Evolutionary conservation across 1,139 yeast genomes (phyloP).

Genomic region (Nakaseomyces kungkrabaensis): DNA sequence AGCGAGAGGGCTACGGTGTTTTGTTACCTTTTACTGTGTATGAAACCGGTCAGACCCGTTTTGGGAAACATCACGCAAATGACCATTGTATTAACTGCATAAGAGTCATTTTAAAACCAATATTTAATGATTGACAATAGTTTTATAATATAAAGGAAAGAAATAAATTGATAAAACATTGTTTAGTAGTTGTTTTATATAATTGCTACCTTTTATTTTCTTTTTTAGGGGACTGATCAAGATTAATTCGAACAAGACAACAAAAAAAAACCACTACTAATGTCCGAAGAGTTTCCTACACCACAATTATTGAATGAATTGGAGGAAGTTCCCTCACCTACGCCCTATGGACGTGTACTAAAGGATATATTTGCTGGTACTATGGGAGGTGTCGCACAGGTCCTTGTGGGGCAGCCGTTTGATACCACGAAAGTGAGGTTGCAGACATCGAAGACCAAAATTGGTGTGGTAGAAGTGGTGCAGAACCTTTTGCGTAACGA

Average conservation of each 20-base stretch:
- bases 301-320: constrained; percentile 8
- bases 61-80: too few relatives aligned
- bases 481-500: constrained; percentile 59
- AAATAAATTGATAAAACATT: too few relatives aligned
- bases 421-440: constrained; percentile 83
- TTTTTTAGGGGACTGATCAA: too few relatives aligned
- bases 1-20: too few relatives aligned
- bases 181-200: neutral
- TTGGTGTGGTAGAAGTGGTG: constrained; percentile 64
- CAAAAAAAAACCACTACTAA: neutral
- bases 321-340: constrained; percentile 6
- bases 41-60: too few relatives aligned
- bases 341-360: constrained; percentile 11
- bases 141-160: too few relatives aligned
- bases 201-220: neutral
- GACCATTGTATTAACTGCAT: neutral
- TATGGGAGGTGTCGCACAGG: constrained; percentile 85
- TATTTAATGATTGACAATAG: too few relatives aligned
- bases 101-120: neutral
- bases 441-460: constrained; percentile 68
- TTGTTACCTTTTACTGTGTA: too few relatives aligned
- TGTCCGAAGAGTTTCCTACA: constrained; percentile 11
- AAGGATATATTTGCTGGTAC: constrained; percentile 75
- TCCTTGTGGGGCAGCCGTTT: constrained; percentile 82
- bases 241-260: too few relatives aligned